A percentile compares a stretch with the other conserved stretches of the same genome.
Conservation (phyloP, 805 yeast genomes). For the Lipomyces kockii region DNA sequence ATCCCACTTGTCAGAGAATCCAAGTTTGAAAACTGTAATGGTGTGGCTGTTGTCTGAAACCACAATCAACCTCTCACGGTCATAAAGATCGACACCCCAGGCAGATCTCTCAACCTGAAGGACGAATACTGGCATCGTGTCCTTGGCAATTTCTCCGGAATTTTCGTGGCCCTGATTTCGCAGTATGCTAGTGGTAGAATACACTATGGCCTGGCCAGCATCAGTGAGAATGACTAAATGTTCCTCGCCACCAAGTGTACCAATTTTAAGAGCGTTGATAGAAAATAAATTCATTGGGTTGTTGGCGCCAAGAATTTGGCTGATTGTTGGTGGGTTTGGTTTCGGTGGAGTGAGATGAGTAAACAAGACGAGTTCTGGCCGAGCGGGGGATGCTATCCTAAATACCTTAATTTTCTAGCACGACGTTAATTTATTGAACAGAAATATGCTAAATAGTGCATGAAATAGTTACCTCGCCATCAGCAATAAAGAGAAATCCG, state of each 20-base stretch:
- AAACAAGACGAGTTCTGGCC: constrained; percentile 19
- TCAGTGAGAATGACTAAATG: constrained; percentile 31
- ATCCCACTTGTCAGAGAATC: constrained; percentile 7
- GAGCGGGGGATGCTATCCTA: constrained; percentile 18
- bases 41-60: constrained; percentile 30
- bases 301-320: constrained; percentile 32
- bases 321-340: constrained; percentile 22
- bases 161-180: constrained; percentile 15
- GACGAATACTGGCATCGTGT: constrained; percentile 18
- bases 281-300: constrained; percentile 28
- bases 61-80: constrained; percentile 23
- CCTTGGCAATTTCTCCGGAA: constrained; percentile 12
- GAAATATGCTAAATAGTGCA: background rate
- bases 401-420: constrained; percentile 23
- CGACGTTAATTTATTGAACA: background rate
- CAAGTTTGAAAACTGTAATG: constrained; percentile 29
- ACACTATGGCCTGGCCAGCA: constrained; percentile 29
- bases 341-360: constrained; percentile 23
- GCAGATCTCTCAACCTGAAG: constrained; percentile 32
- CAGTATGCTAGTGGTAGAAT: constrained; percentile 21
- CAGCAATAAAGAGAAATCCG: constrained; percentile 32
- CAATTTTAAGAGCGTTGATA: constrained; percentile 26
- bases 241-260: constrained; percentile 31
- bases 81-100: constrained; percentile 33
- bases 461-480: constrained; percentile 20